These are phyloP conservation scores for Aegilops bicornis DNA, from an alignment of 176 grass and related monocot species.

Conservation along the genomic window DNA sequence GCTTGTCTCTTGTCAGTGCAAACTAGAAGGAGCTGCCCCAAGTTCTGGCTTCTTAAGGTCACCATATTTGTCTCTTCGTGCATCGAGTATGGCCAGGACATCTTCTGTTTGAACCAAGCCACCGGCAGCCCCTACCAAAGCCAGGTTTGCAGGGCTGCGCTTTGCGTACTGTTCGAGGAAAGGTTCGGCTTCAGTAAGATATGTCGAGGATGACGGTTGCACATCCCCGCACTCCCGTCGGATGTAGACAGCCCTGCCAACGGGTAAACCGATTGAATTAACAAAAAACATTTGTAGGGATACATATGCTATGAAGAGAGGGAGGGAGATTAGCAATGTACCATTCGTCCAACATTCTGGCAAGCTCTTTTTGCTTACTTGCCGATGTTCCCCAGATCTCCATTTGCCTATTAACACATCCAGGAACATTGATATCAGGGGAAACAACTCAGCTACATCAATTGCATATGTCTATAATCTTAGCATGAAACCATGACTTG, in stretches of 20 bases:
- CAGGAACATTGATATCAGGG: slow-evolving; percentile 29
- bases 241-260: slow-evolving; percentile 71
- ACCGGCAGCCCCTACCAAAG: slow-evolving; percentile 82
- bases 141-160: slow-evolving; percentile 66
- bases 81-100: slow-evolving; percentile 70
- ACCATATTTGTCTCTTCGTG: slow-evolving; percentile 74
- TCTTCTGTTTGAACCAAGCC: slow-evolving; percentile 80
- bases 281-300: slow-evolving; percentile 22
- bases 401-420: slow-evolving; percentile 69
- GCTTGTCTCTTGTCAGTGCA: not conserved
- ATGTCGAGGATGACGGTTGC: slow-evolving; percentile 67
- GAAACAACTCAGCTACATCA: not conserved
- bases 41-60: slow-evolving; percentile 59
- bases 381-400: slow-evolving; percentile 85
- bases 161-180: slow-evolving; percentile 94
- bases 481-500: not conserved
- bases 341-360: slow-evolving; percentile 99
- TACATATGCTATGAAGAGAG: not conserved
- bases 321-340: slow-evolving; percentile 32
- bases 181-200: slow-evolving; percentile 87
- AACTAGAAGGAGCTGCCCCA: slow-evolving; percentile 47
- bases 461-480: not conserved
- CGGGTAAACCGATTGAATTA: slow-evolving; percentile 18
- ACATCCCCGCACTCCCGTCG: slow-evolving; percentile 68
- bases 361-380: slow-evolving; percentile 78